Base-by-base conservation (phyloP, 495 filamentous ascomycete genomes). In the Daldinia loculata region DNA sequence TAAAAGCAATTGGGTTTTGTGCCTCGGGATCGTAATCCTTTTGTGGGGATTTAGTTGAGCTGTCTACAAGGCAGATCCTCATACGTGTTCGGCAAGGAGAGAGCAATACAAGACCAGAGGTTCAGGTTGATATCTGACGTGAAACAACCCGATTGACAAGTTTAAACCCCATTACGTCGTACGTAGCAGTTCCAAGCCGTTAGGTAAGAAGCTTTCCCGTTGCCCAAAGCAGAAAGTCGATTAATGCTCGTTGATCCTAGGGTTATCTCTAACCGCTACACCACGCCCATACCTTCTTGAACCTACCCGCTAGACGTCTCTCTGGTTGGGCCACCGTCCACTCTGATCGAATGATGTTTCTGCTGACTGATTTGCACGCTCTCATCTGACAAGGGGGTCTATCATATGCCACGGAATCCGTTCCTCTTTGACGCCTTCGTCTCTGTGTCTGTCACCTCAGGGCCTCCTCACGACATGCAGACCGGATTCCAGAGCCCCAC, bases 51-150 rank as follows among this genome's bases (percentile, higher is more conserved):
- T 6, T 19, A 29, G 65, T 69, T 53, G 66, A 58, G 61, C 66
- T 73, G 66, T 69, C 61, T 73, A 73, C 57, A 51, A 63, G 70
- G 70, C 52, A 73, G 70, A 73, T 73, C 70, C 17, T 66, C 66
- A 66, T 73, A 73, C 70, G 70, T 73, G 66, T 73, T 73, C 66
- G 66, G 61, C 70, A 66, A 60, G 45, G 64, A 55, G 56, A 57
- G 53, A 68, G 15, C 30, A 50, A 64, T 53, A 53, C 50, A 32
- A 24, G 3, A 57, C 9, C 27, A 57, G 62, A 58, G 43, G 48
- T 58, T 66, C 56, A 62, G 57, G 66, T 73, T 41, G 56, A 69
- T 66, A 69, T 69, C 66, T 66, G 57, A 61, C 51, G 70, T 61
- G 61, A 72, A 64, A 72, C 59, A 39, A 69, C 65, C 70, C 70